Percentiles rank a stretch among this genome's conserved stretches.
These are phyloP conservation scores for Suzukiozyma palmioleophila DNA, from an alignment of 1,139 yeast species.

Conservation along the genomic window DNA sequence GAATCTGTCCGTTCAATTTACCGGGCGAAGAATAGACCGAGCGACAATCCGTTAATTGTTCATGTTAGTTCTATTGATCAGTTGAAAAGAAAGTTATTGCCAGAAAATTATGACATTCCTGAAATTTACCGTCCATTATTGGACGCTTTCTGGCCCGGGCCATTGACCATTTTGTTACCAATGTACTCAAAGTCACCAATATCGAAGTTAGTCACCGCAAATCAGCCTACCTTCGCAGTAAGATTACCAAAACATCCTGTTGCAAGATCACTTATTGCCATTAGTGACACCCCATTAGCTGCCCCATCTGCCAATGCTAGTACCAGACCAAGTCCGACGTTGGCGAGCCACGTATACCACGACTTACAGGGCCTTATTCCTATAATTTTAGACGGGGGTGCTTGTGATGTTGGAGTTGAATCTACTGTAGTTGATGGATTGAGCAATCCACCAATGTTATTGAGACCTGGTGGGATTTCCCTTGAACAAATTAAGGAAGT, in stretches of 20 bases:
- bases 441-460: constrained; percentile 74
- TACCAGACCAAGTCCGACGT: constrained; percentile 89
- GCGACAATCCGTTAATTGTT: constrained; percentile 90
- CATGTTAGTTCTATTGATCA: constrained; percentile 81
- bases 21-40: constrained; percentile 85
- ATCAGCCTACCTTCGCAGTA: constrained; percentile 86
- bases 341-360: constrained; percentile 76
- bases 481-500: constrained; percentile 60
- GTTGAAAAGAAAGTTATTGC: constrained; percentile 52
- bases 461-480: constrained; percentile 92
- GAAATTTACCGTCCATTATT: constrained; percentile 58
- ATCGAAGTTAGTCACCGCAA: constrained; percentile 76
- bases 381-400: constrained; percentile 82
- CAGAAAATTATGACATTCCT: constrained; percentile 54
- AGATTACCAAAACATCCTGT: constrained; percentile 83
- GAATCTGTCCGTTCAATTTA: constrained; percentile 74
- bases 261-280: constrained; percentile 83
- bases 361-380: constrained; percentile 85
- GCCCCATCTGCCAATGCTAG: constrained; percentile 98
- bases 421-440: constrained; percentile 93
- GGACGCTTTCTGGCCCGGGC: constrained; percentile 89
- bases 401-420: constrained; percentile 88
- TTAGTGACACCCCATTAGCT: constrained; percentile 88
- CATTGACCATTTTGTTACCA: constrained; percentile 82
- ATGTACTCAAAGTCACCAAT: constrained; percentile 48